Conservation (phyloP, 2,329 filamentous ascomycete genomes). For the Massarina eburnea region DNA sequence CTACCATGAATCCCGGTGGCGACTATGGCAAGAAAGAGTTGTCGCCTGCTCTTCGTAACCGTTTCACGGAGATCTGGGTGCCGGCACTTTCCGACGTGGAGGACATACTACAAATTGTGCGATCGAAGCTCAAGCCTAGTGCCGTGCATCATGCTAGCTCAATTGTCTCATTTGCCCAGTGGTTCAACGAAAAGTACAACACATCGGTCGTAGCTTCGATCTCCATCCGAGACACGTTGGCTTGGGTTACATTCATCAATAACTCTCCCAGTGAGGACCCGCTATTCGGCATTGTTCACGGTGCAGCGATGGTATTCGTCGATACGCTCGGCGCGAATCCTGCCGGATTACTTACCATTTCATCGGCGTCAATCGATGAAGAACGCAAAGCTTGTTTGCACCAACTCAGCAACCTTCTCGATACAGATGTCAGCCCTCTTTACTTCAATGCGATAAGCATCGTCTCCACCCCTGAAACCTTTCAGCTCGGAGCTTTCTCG, state of each 20-base stretch:
- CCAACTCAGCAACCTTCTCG: conserved; percentile 69
- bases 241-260: conserved; percentile 94
- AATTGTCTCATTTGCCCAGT: conserved; percentile 86
- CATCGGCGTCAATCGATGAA: conserved; percentile 66
- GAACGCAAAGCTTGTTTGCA: conserved; percentile 74
- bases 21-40: conserved; percentile 98
- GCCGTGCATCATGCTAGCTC: conserved; percentile 62
- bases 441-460: conserved; percentile 68
- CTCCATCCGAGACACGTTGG: conserved; percentile 87
- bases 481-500: conserved; percentile 75
- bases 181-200: conserved; percentile 83
- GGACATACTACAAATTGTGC: conserved; percentile 85
- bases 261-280: conserved; percentile 55
- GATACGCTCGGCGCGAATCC: conserved; percentile 95
- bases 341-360: conserved; percentile 77
- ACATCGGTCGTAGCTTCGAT: conserved; percentile 75
- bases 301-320: conserved; percentile 92
- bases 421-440: conserved; percentile 61
- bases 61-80: conserved; percentile 99
- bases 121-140: conserved; percentile 66
- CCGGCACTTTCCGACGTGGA: conserved; percentile 80
- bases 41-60: conserved; percentile 90
- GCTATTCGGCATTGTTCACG: conserved; percentile 67
- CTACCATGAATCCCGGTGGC: conserved; percentile 98
- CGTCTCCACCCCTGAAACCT: conserved; percentile 51